Base-by-base conservation (phyloP, 2,329 filamentous ascomycete species). In the Malbranchea zuffiana region DNA sequence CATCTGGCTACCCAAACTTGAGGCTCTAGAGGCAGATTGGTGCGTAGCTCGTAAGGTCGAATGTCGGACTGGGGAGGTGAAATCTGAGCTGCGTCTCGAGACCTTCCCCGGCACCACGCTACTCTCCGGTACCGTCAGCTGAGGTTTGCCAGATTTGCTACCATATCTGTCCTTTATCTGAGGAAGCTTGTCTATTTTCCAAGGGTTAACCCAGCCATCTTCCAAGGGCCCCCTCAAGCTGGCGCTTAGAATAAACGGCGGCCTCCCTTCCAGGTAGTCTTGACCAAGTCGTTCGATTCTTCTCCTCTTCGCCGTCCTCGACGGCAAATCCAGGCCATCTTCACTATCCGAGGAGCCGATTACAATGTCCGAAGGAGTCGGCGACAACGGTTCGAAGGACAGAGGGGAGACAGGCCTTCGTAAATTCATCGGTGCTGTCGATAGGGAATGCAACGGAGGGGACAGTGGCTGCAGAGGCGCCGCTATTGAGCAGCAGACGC, bases 191-290 rank as follows among this genome's bases (percentile, higher is more conserved):
- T 10, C 16, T 18, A 34, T 37, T 32, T 43, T 54, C 66, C 66
- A 68, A 2, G 65, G 66, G 45, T 68, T 68, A 4, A 46, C 44
- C 66, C 66, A 69, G 17, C 47, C 55, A 16, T 55, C 41, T 3
- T 61, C 55, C 20, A 69, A 63, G 1, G 65, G 65, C 0, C 66
- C 66, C 28, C 52, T 57, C 13, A 69, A 50, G 6, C 56, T 56
- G 8, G 66, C 65, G 4, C 59, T 65, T 7, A 63, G 48, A 29
- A 69, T 67, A 38, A 65, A 67, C 6, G 65, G 48, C 11, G 56
- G 54, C 18, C 53, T 49, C 17, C 65, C 65, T 21, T 59, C 48
- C 25, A 66, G 48, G 48, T 68, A 67, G 6, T 57, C 51, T 29
- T 54, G 54, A 12, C 51, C 65, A 20, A 61, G 50, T 23, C 45